phyloP scores from a whole-genome alignment of 1,139 yeast genomes.

The Suhomyces chickasaworum region DNA sequence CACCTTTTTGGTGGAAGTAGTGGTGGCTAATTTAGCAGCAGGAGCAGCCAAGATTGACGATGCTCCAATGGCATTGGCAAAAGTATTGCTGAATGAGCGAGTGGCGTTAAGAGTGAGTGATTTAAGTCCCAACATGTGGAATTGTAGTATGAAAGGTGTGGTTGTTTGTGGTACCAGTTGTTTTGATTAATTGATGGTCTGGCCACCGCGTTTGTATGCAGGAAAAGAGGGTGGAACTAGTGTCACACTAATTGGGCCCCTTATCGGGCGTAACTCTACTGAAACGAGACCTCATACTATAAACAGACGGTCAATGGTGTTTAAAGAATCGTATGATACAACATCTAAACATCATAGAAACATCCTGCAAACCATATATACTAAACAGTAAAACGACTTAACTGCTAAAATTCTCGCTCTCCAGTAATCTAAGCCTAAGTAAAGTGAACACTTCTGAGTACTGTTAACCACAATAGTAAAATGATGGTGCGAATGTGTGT shows the following conservation, averaged over 20 bases:
- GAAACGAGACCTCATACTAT: background rate
- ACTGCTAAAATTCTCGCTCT: no score
- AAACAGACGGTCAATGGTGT: no score
- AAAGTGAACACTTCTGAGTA: no score
- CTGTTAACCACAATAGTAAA: no score
- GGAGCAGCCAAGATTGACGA: constrained; percentile 5
- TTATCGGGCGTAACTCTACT: background rate
- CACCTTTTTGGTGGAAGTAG: constrained; percentile 12
- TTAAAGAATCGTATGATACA: background rate
- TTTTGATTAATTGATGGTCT: constrained; percentile 7
- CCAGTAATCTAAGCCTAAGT: no score
- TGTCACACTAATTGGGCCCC: background rate
- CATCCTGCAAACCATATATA: no score
- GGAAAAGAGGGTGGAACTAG: constrained; percentile 5
- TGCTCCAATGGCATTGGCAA: constrained; percentile 1
- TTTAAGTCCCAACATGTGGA: constrained; percentile 5
- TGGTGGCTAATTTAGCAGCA: constrained; percentile 7
- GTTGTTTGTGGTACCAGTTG: constrained; percentile 4
- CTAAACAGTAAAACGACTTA: no score
- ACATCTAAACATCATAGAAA: background rate
- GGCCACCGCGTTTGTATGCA: constrained; percentile 7
- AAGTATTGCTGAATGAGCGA: constrained; percentile 6
- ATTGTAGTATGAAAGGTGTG: background rate
- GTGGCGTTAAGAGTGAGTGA: constrained; percentile 1
- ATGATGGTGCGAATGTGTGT: no score